phyloP scores from a whole-genome alignment of 106 monocot genomes.

The Posidonia australis region DNA sequence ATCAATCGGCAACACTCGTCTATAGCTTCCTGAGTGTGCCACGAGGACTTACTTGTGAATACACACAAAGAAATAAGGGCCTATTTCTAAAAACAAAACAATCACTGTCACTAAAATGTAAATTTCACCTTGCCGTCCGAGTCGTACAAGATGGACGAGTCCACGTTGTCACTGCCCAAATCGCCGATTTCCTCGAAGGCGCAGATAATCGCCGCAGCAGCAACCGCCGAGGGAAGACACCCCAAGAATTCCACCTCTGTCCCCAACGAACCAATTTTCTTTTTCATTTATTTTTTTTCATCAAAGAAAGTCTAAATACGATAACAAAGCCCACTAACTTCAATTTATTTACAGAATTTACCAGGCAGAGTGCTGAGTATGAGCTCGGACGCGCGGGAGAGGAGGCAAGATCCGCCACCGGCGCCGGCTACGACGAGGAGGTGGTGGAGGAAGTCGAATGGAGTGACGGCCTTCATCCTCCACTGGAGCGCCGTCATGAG shows the following conservation, averaged over 20 bases:
- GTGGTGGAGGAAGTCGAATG: constrained; percentile 42
- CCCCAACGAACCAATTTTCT: background rate
- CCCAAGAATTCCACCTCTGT: constrained; percentile 11
- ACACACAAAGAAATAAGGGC: background rate
- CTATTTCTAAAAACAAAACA: too few relatives aligned
- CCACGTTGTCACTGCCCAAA: background rate
- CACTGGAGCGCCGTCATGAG: constrained; percentile 49
- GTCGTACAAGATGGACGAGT: background rate
- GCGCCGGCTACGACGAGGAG: constrained; percentile 27
- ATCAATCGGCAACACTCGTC: background rate
- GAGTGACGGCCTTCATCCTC: constrained; percentile 44
- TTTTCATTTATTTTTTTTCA: too few relatives aligned
- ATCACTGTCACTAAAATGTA: too few relatives aligned
- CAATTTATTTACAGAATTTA: background rate
- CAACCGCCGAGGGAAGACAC: constrained; percentile 1
- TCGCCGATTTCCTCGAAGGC: constrained; percentile 1
- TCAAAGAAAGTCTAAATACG: too few relatives aligned
- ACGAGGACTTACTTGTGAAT: background rate
- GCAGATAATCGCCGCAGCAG: constrained; percentile 14
- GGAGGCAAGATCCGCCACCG: constrained; percentile 8
- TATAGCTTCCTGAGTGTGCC: background rate
- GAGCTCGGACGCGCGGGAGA: constrained; percentile 17
- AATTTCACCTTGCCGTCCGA: background rate
- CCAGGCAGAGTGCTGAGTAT: constrained; percentile 1
- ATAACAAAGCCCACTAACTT: background rate